phyloP scores from a whole-genome alignment of 2,329 filamentous ascomycete genomes.

The Penicillium sp. region DNA sequence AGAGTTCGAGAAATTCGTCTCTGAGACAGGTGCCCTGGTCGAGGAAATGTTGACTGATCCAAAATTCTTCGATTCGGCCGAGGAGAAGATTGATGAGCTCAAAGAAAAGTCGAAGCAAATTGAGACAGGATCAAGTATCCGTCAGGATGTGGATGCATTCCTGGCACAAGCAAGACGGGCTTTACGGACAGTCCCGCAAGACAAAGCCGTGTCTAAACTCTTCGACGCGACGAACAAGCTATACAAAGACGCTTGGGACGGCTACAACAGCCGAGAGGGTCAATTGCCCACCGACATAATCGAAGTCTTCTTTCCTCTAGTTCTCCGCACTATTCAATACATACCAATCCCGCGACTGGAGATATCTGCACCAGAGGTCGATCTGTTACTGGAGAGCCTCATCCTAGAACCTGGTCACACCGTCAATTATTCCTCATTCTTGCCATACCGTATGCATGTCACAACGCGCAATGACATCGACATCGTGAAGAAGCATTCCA shows the following conservation, averaged over 20 bases:
- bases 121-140: slow-evolving; percentile 61
- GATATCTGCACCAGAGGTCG: slow-evolving; percentile 69
- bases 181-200: slow-evolving; percentile 58
- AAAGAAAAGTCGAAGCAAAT: slow-evolving; percentile 51
- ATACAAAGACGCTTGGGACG: slow-evolving; percentile 59
- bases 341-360: slow-evolving; percentile 87
- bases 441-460: slow-evolving; percentile 72
- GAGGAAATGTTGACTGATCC: slow-evolving; percentile 79
- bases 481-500: slow-evolving; percentile 65
- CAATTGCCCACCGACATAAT: slow-evolving; percentile 65
- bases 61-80: slow-evolving; percentile 68
- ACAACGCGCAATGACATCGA: slow-evolving; percentile 81
- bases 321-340: slow-evolving; percentile 71
- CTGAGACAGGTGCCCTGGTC: slow-evolving; percentile 58
- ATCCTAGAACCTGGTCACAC: slow-evolving; percentile 80
- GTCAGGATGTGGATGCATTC: slow-evolving; percentile 63
- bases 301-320: slow-evolving; percentile 69
- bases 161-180: slow-evolving; percentile 61
- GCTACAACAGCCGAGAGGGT: slow-evolving; percentile 56
- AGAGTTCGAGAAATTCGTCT: slow-evolving; percentile 72
- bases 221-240: slow-evolving; percentile 59
- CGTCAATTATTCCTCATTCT: slow-evolving; percentile 75
- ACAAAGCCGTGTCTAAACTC: slow-evolving; percentile 63
- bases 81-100: slow-evolving; percentile 55
- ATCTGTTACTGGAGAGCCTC: slow-evolving; percentile 80